phyloP scores from a whole-genome alignment of 1,284 basidiomycete species.

The Prillingera fragicola region DNA sequence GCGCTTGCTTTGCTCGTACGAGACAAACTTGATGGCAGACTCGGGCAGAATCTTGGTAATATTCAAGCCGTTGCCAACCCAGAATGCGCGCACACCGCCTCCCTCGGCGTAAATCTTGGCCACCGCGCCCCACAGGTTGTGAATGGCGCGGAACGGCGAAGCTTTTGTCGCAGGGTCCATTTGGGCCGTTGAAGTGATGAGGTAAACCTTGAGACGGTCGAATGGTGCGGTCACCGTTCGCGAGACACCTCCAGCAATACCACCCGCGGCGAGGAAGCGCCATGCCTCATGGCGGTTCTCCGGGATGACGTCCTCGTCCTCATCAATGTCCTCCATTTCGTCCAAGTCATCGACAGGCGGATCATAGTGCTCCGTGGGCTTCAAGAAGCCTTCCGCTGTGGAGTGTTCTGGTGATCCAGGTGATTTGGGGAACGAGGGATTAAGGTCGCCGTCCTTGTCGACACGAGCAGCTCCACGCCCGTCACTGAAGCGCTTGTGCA shows the following conservation, averaged over 20 bases:
- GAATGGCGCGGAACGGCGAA: conserved; percentile 12
- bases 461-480: conserved; percentile 70
- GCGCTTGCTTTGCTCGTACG: conserved; percentile 93
- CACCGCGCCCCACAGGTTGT: conserved; percentile 66
- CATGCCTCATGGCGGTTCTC: conserved; percentile 68
- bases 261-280: conserved; percentile 88
- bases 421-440: conserved; percentile 43
- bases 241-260: conserved; percentile 90
- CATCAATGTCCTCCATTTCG: conserved; percentile 50
- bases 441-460: conserved; percentile 72
- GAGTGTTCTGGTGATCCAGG: conserved; percentile 20
- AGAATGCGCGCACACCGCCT: conserved; percentile 79
- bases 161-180: no score
- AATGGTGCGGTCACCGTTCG: conserved; percentile 96
- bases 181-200: conserved; percentile 73
- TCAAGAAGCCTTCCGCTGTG: conserved; percentile 25
- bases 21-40: conserved; percentile 96
- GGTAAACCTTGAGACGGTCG: conserved; percentile 92
- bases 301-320: conserved; percentile 59
- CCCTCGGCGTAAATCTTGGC: conserved; percentile 77
- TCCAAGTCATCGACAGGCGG: conserved; percentile 47
- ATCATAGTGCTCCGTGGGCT: conserved; percentile 26
- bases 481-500: conserved; percentile 65
- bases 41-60: conserved; percentile 89
- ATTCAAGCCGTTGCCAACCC: conserved; percentile 63